Base-by-base conservation (phyloP, 1,284 basidiomycete species). In the Ustanciosporium gigantosporum region DNA sequence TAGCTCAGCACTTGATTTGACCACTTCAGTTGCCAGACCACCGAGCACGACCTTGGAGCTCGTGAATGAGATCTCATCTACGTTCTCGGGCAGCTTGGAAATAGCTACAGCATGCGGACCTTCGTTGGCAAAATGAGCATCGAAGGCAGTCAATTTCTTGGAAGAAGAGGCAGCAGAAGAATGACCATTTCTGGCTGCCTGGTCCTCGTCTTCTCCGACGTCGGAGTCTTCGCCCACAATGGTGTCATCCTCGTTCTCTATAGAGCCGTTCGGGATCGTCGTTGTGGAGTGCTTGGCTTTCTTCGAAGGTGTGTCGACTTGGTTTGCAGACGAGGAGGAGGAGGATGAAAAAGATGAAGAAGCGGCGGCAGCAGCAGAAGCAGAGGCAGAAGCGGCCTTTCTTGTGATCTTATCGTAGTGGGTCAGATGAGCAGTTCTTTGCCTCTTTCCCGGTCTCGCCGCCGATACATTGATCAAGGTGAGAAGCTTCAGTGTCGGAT, bases 381-480 rank as follows among this genome's bases (percentile, higher is more conserved):
- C 45, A 20, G 56, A 55, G 24, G 56, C 60, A 17, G 61, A 50
- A 7, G 55, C 53, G 31, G 53, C 52, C 17, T 53, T 48, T 32
- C 46, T 31, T 16, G 47, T 57, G 32, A 50, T 52, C 46, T 49
- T 47, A 45, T 55, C 46, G 37, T 59, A 59, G 32, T 65, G 61
- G 6, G 61, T 51, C 25, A 55, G 32, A 35, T 59, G 46, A 41
- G 56, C 58, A 4, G 55, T 48, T 46, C 37, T 80, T 78, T 58
- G 82, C 79, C 74, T 86, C 46, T 76, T 77, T 36, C 67, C 70
- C 9, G 79, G 77, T 35, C 73, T 81, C 23, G 81, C 85, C 0
- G 91, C 89, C 38, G 89, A 90, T 2, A 96, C 90, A 78, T 99
- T 98, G 23, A 98, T 83, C 1, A 98, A 84, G 0, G 95, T 98